Evolutionary conservation across 2,329 filamentous ascomycete genomes (phyloP).

Genomic region (Clathrospora elynae): DNA sequence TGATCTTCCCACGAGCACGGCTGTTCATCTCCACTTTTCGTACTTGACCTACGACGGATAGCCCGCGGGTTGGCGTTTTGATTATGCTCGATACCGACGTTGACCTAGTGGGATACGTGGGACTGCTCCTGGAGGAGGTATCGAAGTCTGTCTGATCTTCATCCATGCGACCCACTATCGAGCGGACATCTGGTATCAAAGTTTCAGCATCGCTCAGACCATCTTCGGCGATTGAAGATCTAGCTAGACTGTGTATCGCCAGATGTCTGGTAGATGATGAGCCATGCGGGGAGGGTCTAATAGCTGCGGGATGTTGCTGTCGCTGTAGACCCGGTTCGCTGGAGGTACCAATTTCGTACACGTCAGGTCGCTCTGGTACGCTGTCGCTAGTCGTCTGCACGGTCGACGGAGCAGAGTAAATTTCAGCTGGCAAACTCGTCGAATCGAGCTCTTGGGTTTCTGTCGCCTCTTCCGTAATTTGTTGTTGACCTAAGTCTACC

Average conservation of each 20-base stretch:
- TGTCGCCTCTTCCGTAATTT: background rate
- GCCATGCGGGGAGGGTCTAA: background rate
- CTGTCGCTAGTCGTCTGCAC: background rate
- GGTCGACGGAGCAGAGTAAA: constrained; percentile 18
- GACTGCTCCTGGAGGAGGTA: constrained; percentile 14
- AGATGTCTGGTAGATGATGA: background rate
- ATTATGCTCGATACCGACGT: constrained; percentile 34
- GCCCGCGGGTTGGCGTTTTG: constrained; percentile 37
- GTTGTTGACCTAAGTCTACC: constrained; percentile 28
- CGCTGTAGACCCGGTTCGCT: constrained; percentile 25
- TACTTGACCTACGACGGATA: constrained; percentile 38
- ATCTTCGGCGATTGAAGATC: constrained; percentile 30
- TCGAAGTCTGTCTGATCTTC: constrained; percentile 30
- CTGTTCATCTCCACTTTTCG: constrained; percentile 25
- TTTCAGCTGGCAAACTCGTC: constrained; percentile 17
- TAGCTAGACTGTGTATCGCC: background rate
- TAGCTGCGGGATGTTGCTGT: background rate
- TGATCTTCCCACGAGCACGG: constrained; percentile 18
- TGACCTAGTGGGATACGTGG: constrained; percentile 20
- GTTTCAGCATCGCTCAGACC: constrained; percentile 40
- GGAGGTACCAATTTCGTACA: constrained; percentile 37
- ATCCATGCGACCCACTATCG: constrained; percentile 20
- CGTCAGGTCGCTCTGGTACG: constrained; percentile 1
- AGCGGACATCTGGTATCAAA: constrained; percentile 29
- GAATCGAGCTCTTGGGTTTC: constrained; percentile 30